phyloP scores from a whole-genome alignment of 169 alveolate genomes.

The Cyclospora cayetanensis region DNA sequence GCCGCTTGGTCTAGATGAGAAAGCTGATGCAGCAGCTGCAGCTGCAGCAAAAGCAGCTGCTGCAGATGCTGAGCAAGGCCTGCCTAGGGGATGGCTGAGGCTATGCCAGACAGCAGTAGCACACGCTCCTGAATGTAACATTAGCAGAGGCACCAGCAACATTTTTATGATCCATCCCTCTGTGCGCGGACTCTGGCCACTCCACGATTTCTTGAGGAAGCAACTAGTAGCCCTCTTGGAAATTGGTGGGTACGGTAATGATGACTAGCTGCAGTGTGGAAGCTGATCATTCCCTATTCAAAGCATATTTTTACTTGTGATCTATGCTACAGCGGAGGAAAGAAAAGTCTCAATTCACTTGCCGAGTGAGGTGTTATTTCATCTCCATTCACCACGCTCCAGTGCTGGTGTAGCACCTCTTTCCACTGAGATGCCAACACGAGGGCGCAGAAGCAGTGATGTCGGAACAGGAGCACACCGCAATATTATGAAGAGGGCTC shows the following conservation, averaged over 20 bases:
- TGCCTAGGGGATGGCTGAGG: slow-evolving; percentile 49
- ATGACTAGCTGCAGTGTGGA: not conserved
- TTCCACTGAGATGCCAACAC: slow-evolving; percentile 2
- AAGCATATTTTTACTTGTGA: not conserved
- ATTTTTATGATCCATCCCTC: slow-evolving; percentile 34
- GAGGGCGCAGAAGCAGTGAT: slow-evolving; percentile 53
- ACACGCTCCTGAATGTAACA: not conserved
- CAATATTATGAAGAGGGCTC: not conserved
- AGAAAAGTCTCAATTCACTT: slow-evolving; percentile 25
- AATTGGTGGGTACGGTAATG: not conserved
- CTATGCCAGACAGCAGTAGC: slow-evolving; percentile 12
- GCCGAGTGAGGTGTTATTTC: slow-evolving; percentile 45
- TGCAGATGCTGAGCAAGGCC: not conserved
- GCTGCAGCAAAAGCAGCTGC: slow-evolving; percentile 60
- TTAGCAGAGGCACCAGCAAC: not conserved
- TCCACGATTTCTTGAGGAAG: slow-evolving; percentile 19
- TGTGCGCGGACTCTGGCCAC: not conserved
- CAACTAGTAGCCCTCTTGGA: slow-evolving; percentile 36
- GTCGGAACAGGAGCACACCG: slow-evolving; percentile 24
- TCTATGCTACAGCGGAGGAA: slow-evolving; percentile 13
- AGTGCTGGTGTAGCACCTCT: not conserved
- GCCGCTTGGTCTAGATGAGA: not conserved
- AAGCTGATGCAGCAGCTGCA: slow-evolving; percentile 58
- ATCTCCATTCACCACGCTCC: not conserved
- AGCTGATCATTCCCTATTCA: not conserved